Base-by-base conservation (phyloP, 495 filamentous ascomycete genomes). In the Talaromyces nanjingensis region DNA sequence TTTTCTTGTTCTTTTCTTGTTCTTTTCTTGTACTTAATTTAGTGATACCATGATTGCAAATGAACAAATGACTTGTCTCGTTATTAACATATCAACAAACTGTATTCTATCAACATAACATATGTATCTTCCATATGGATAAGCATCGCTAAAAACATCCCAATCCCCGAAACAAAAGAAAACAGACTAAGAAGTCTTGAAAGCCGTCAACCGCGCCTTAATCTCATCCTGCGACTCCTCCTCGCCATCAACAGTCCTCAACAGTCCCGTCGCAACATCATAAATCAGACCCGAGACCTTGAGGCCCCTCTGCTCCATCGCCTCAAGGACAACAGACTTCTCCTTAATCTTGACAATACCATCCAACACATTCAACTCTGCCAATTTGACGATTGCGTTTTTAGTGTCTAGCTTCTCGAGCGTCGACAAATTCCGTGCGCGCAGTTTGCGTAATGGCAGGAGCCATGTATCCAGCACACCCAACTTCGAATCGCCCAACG, bases 391-490 rank as follows among this genome's bases (percentile, higher is more conserved):
- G 1, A 76, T 76, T 8, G 81, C 77, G 67, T 79, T 74, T 52
- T 80, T 78, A 4, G 71, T 67, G 0, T 75, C 69, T 31, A 91
- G 69, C 63, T 85, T 83, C 58, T 85, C 81, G 54, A 76, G 68
- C 9, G 66, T 14, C 1, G 65, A 33, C 12, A 77, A 65, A 64
- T 81, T 75, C 42, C 73, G 71, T 67, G 91, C 73, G 11, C 87
- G 83, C 61, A 96, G 65, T 61, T 83, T 79, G 49, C 86, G 82
- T 59, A 94, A 73, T 1, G 91, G 91, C 59, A 85, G 74, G 62
- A 96, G 77, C 92, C 92, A 96, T 1, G 86, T 86, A 72, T 96
- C 91, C 57, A 96, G 74, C n/a, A 90, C 84, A 4, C 91, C 91
- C 22, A 96, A 75, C 60, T 86, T 84, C 62, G 74, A 72, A 70